Conservation (phyloP, 73 alveolate species). For the Symbiodinium natans region DNA sequence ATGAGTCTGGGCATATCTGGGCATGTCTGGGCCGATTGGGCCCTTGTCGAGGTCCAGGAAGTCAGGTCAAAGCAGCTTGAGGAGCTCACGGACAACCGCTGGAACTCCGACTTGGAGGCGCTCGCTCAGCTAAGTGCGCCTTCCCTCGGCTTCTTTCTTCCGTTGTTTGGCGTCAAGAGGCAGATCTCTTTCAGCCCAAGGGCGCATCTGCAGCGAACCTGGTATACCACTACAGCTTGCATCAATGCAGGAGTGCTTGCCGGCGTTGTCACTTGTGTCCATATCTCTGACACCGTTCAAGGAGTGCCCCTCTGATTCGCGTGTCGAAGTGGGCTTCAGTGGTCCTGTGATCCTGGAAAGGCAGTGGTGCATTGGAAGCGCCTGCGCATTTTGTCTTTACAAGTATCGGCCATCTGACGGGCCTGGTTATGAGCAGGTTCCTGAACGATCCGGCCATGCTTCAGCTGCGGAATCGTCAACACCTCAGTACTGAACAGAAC, state of each 20-base stretch:
- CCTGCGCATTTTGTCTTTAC: no score
- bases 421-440: no score
- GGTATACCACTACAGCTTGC: background rate
- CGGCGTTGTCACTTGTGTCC: no score
- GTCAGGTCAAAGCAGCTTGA: conserved; percentile 6
- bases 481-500: background rate
- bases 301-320: conserved; percentile 9
- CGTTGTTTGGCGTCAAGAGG: background rate
- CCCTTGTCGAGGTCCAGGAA: background rate
- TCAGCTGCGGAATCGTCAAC: background rate
- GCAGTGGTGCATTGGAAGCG: no score
- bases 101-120: conserved; percentile 59
- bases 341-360: background rate
- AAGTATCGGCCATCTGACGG: no score
- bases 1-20: no score
- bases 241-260: no score
- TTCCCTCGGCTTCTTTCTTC: background rate
- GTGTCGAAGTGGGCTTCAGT: background rate
- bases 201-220: background rate
- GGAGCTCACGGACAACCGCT: conserved; percentile 44
- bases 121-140: background rate
- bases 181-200: background rate
- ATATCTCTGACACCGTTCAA: background rate
- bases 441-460: background rate
- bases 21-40: no score